A percentile compares a stretch with the other conserved stretches of the same genome.
These are phyloP conservation scores for Coemansia sp. DNA, from an alignment of 371 early-diverging fungal genomes.

Conservation along the genomic window DNA sequence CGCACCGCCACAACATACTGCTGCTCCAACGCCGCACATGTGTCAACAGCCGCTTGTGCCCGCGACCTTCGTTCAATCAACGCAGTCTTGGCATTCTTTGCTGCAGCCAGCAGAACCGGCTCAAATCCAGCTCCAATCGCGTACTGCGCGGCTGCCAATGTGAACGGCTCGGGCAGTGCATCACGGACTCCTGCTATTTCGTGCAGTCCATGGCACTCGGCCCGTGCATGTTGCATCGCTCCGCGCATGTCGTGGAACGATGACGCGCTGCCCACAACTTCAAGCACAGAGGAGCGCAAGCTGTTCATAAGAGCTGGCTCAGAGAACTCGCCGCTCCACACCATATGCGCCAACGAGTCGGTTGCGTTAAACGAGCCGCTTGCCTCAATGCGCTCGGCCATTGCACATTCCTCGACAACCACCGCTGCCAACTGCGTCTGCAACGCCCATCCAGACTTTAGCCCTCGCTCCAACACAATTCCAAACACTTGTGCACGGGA, in stretches of 20 bases:
- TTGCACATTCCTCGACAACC: constrained; percentile 80
- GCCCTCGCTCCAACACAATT: constrained; percentile 6
- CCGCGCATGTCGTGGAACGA: constrained; percentile 67
- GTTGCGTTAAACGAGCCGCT: neutral
- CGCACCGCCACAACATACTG: constrained; percentile 68
- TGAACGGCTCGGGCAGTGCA: constrained; percentile 57
- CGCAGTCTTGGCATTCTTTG: neutral
- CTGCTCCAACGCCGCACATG: constrained; percentile 64
- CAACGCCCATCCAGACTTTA: constrained; percentile 71
- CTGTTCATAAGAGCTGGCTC: neutral
- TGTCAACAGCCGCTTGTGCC: constrained; percentile 63
- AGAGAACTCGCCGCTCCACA: neutral
- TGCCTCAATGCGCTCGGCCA: neutral
- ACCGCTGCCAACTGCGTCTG: constrained; percentile 78
- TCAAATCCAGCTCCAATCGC: constrained; percentile 59
- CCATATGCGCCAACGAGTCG: neutral
- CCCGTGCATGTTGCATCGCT: constrained; percentile 68
- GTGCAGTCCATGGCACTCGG: constrained; percentile 69
- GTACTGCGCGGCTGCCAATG: constrained; percentile 59
- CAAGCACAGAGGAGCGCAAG: neutral
- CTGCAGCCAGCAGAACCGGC: constrained; percentile 9
- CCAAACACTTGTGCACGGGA: constrained; percentile 17
- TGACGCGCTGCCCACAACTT: neutral
- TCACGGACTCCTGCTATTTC: constrained; percentile 54
- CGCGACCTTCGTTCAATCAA: constrained; percentile 66